phyloP scores from a whole-genome alignment of 2,329 filamentous ascomycete genomes.

The Bimuria novae-zelandiae region DNA sequence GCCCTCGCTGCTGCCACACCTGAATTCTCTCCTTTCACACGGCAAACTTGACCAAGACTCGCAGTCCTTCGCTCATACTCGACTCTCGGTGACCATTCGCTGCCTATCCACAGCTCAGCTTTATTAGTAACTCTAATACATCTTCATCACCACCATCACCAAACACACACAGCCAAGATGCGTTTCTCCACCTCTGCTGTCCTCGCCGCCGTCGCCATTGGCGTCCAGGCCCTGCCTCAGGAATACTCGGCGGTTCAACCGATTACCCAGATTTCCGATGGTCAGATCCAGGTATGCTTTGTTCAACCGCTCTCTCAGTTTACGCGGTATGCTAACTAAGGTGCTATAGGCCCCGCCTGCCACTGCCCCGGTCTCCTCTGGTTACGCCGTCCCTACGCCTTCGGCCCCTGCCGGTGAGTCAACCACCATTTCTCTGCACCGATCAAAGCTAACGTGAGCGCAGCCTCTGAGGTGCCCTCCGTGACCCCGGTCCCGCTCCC shows the following conservation, averaged over 20 bases:
- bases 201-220: slow-evolving; percentile 34
- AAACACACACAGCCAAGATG: slow-evolving; percentile 29
- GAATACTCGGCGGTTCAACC: slow-evolving; percentile 29
- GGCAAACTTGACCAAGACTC: background rate
- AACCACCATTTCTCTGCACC: slow-evolving; percentile 1
- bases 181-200: slow-evolving; percentile 35
- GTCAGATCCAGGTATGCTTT: slow-evolving; percentile 40
- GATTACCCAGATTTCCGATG: slow-evolving; percentile 46
- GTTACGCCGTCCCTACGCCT: background rate
- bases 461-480: slow-evolving; percentile 1
- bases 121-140: slow-evolving; percentile 3
- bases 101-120: slow-evolving; percentile 2
- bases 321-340: slow-evolving; percentile 2
- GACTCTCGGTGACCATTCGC: slow-evolving; percentile 4
- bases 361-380: slow-evolving; percentile 15
- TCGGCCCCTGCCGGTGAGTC: background rate
- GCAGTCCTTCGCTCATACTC: slow-evolving; percentile 4
- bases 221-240: slow-evolving; percentile 34
- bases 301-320: background rate
- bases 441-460: slow-evolving; percentile 9
- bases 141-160: slow-evolving; percentile 10
- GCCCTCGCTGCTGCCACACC: slow-evolving; percentile 6
- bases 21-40: background rate
- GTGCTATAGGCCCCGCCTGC: slow-evolving; percentile 23
- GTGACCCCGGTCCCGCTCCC: slow-evolving; percentile 8